Conservation (phyloP, 1,284 basidiomycete genomes). For the Fereydounia khargensis region DNA sequence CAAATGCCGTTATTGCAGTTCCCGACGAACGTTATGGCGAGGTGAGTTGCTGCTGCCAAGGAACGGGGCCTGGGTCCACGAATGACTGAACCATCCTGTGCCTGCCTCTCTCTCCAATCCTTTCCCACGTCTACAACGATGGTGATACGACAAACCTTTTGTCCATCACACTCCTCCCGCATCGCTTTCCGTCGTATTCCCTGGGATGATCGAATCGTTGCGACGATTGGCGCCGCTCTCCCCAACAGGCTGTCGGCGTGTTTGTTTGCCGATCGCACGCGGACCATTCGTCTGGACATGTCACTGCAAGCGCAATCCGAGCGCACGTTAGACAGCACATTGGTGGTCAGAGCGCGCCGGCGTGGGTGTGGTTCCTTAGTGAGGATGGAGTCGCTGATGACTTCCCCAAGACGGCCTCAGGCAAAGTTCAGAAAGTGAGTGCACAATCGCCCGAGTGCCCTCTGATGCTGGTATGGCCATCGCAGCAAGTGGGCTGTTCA, state of each 20-base stretch:
- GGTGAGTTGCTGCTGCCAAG: conserved; percentile 26
- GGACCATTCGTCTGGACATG: conserved; percentile 10
- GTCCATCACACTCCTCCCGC: no score
- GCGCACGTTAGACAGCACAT: conserved; percentile 36
- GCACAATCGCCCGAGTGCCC: no score
- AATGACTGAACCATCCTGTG: no score
- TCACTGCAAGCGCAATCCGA: conserved; percentile 61
- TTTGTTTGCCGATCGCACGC: conserved; percentile 30
- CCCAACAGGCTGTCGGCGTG: conserved; percentile 43
- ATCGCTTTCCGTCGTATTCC: no score
- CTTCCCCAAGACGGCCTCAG: conserved; percentile 80
- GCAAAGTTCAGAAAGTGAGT: conserved; percentile 78
- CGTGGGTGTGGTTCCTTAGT: conserved; percentile 78
- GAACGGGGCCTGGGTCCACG: no score
- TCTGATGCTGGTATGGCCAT: no score
- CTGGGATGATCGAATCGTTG: no score
- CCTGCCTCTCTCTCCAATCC: no score
- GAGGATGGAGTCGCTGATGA: conserved; percentile 66
- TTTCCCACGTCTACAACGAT: no score
- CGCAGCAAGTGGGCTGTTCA: no score
- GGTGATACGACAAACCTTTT: no score
- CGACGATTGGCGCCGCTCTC: no score
- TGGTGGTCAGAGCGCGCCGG: conserved; percentile 62
- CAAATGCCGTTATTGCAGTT: conserved; percentile 73
- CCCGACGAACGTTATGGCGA: conserved; percentile 63